Percentiles rank a stretch among this genome's conserved stretches.
These are phyloP conservation scores for Chlorella sp. DNA, from an alignment of 139 green algal genomes.

Conservation along the genomic window DNA sequence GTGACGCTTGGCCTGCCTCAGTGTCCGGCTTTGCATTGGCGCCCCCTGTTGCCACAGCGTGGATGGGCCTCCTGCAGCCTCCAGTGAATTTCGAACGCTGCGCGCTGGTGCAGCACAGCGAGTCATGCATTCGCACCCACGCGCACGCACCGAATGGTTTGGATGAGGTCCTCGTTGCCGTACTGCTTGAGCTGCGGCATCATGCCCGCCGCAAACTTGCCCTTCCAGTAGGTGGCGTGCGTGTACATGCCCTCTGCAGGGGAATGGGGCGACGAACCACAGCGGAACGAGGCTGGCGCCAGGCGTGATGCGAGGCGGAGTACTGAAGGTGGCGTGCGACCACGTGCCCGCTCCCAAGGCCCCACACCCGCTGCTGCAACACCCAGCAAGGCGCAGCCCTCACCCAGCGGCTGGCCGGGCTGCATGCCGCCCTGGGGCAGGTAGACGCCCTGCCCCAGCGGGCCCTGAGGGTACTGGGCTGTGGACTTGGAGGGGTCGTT, in stretches of 20 bases:
- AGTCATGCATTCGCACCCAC: neutral
- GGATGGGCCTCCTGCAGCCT: too few relatives aligned
- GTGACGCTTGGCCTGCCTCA: too few relatives aligned
- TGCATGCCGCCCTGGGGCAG: conserved; percentile 1
- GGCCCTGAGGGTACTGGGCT: neutral
- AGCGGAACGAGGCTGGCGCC: too few relatives aligned
- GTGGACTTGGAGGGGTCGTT: neutral
- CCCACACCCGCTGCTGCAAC: too few relatives aligned
- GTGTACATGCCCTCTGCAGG: neutral
- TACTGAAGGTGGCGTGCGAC: too few relatives aligned
- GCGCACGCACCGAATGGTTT: neutral
- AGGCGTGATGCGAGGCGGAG: too few relatives aligned
- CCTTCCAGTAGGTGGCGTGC: conserved; percentile 1
- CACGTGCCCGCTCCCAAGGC: too few relatives aligned
- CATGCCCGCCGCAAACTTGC: conserved; percentile 1
- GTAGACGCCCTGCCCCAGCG: neutral
- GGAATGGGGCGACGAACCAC: neutral
- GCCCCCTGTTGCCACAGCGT: too few relatives aligned
- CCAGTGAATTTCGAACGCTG: too few relatives aligned
- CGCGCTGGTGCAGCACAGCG: neutral
- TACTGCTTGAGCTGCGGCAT: neutral
- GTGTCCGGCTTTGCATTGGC: too few relatives aligned
- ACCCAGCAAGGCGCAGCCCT: neutral
- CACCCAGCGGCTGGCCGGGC: conserved; percentile 2
- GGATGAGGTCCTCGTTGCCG: neutral